Conservation (phyloP, 805 yeast genomes). For the Lachancea waltii region DNA sequence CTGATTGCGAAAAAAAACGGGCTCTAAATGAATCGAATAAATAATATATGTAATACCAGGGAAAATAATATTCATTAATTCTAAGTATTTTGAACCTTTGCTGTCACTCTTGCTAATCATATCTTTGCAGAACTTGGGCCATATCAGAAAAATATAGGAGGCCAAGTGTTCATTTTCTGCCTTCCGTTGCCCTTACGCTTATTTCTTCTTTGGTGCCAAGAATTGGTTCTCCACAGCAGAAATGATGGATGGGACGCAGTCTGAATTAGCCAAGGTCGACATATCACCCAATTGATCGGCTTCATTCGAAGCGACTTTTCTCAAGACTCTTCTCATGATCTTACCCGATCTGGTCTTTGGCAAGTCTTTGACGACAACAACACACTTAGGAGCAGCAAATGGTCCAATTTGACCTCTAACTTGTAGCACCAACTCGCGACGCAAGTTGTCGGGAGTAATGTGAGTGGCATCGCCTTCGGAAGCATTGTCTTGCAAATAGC, state of each 20-base stretch:
- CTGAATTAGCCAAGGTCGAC: constrained; percentile 83
- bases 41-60: no score
- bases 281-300: constrained; percentile 89
- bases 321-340: constrained; percentile 95
- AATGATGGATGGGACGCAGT: constrained; percentile 71
- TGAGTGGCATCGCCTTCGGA: constrained; percentile 28
- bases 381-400: constrained; percentile 86
- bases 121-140: not conserved
- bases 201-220: constrained; percentile 20
- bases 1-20: no score
- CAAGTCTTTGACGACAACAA: constrained; percentile 57
- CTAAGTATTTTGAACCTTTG: no score
- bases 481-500: constrained; percentile 29
- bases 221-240: constrained; percentile 49
- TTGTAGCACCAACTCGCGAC: constrained; percentile 73
- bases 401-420: constrained; percentile 89
- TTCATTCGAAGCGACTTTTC: constrained; percentile 89
- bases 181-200: not conserved
- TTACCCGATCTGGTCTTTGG: constrained; percentile 99
- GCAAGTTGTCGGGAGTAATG: constrained; percentile 37
- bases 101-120: no score
- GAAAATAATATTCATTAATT: no score
- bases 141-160: not conserved
- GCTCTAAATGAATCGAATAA: no score
- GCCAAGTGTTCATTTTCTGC: not conserved